Conservation (phyloP, 805 yeast genomes). For the Yueomyces sinensis region DNA sequence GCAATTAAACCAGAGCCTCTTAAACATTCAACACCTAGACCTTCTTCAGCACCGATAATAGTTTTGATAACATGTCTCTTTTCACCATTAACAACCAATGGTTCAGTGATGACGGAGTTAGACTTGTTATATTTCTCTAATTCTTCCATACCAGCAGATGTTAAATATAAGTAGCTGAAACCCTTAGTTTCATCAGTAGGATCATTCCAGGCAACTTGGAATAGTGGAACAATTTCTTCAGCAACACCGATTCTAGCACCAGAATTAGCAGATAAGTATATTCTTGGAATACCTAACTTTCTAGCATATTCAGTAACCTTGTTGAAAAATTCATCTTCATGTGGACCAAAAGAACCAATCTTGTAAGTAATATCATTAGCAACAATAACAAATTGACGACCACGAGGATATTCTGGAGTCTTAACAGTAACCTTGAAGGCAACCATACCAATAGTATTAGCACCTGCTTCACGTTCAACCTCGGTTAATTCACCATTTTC, state of each 20-base stretch:
- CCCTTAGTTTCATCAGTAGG: constrained; percentile 68
- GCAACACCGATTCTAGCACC: constrained; percentile 99
- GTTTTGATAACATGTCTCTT: constrained; percentile 70
- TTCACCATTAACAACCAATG: constrained; percentile 73
- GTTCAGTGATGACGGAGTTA: constrained; percentile 58
- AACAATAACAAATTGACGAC: constrained; percentile 83
- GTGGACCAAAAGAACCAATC: constrained; percentile 98
- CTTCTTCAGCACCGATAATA: constrained; percentile 88
- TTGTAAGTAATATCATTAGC: constrained; percentile 96
- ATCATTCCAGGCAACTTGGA: constrained; percentile 88
- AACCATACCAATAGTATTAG: constrained; percentile 93
- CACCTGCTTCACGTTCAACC: constrained; percentile 91
- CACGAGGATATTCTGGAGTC: constrained; percentile 95
- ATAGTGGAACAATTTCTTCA: constrained; percentile 82
- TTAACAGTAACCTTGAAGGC: constrained; percentile 84
- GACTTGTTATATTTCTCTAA: constrained; percentile 48
- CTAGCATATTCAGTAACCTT: constrained; percentile 88
- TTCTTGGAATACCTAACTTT: constrained; percentile 84
- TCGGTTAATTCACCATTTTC: constrained; percentile 72
- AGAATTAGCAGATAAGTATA: constrained; percentile 93
- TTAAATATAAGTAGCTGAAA: constrained; percentile 75
- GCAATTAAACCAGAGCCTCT: constrained; percentile 98
- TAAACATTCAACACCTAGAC: constrained; percentile 96
- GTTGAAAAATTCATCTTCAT: constrained; percentile 84
- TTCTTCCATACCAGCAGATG: constrained; percentile 46